Evolutionary conservation across 2,329 filamentous ascomycete genomes (phyloP), one percentile per base, ranked within the genome.

Genomic region (Neofusicoccum parvum): DNA sequence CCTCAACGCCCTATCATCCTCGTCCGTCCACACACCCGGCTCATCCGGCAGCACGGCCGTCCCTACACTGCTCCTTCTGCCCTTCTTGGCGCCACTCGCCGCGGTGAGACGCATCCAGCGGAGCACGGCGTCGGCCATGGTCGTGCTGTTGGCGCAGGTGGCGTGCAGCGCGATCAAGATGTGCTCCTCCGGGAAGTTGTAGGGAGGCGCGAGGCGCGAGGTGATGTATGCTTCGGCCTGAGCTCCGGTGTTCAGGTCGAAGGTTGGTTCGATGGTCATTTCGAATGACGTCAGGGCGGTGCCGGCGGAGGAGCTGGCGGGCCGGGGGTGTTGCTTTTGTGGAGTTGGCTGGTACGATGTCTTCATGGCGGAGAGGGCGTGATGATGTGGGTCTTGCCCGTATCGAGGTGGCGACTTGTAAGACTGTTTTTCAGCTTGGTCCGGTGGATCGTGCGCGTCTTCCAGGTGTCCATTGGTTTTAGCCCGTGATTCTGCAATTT

Each of bases 21-120:
- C 49, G 5, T 32, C 36, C 39, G 64, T 66, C 64, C 64, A 66
- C 7, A 66, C 49, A 17, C 64, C 64, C 39, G 39, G 23, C 48
- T 53, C 50, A 23, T 62, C 58, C 3, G 64, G 53, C 36, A 60
- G 53, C 45, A 34, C 32, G 0, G 43, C 17, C 20, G 32, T 10
- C 32, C 34, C n/a, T 5, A 64, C n/a, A 11, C 62, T 54, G 39
- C 49, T 54, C 6, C 49, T 34, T n/a, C 62, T 36, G 10, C 62
- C 62, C 27, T 46, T 43, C 23, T 54, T 64, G n/a, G 20, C 12
- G 5, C 34, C 32, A n/a, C n/a, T n/a, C 15, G 39, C 17, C 32
- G 32, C 6, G 20, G 53, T 51, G 10, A 37, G 12, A 12, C 64
- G 64, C 64, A 65, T 65, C 46, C 45, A 60, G 20, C 34, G 20